Conservation (phyloP, 2,329 filamentous ascomycete genomes). For the Westerdykella ornata region DNA sequence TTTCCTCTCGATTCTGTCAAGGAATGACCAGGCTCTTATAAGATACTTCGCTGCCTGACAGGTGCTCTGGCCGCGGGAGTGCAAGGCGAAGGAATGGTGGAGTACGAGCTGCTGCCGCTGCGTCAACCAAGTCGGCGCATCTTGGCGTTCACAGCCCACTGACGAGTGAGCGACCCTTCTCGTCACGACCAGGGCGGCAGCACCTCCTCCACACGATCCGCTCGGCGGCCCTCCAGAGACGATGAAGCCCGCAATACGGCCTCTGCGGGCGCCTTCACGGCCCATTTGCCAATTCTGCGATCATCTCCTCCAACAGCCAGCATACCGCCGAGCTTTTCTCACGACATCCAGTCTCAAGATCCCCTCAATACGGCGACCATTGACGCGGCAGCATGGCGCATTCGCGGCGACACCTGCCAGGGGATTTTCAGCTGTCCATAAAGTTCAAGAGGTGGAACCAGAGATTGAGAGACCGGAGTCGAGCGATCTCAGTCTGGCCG, state of each 20-base stretch:
- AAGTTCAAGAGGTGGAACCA: conserved; percentile 12
- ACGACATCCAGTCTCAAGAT: conserved; percentile 19
- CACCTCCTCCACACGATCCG: not conserved
- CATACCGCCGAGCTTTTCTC: conserved; percentile 24
- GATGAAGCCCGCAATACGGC: conserved; percentile 26
- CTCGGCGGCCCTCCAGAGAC: conserved; percentile 5
- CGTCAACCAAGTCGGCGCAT: too few relatives aligned
- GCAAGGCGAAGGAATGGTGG: too few relatives aligned
- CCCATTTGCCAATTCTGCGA: conserved; percentile 32
- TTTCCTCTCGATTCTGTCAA: too few relatives aligned
- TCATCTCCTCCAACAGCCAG: conserved; percentile 25
- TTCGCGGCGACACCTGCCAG: conserved; percentile 14
- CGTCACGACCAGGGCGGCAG: not conserved
- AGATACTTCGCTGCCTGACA: too few relatives aligned
- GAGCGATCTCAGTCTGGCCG: conserved; percentile 9
- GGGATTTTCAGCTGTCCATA: conserved; percentile 14
- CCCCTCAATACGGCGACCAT: conserved; percentile 21
- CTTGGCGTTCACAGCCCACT: too few relatives aligned
- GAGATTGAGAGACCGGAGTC: conserved; percentile 7
- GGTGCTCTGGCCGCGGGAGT: too few relatives aligned
- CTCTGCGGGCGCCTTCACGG: conserved; percentile 25
- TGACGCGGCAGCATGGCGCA: conserved; percentile 13
- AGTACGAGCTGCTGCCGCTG: not conserved
- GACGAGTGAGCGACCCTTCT: too few relatives aligned
- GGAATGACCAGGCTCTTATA: too few relatives aligned